Base-by-base conservation (phyloP, 2,329 filamentous ascomycete species). In the Ascochyta clinopodiicola region DNA sequence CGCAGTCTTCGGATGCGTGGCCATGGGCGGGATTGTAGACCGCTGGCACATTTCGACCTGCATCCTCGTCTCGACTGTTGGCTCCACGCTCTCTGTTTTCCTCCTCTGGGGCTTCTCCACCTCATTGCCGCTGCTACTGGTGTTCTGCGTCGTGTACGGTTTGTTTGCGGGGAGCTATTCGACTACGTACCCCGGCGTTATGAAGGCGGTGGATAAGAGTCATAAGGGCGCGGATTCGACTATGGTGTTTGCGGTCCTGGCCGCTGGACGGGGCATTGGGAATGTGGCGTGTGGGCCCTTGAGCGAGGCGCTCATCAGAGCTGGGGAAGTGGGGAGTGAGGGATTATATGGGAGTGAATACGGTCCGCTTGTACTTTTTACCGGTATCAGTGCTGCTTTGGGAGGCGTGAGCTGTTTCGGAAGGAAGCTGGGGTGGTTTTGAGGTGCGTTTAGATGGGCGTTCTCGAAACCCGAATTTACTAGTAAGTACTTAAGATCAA, bases 261-360 rank as follows among this genome's bases (percentile, higher is more conserved):
- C 74, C 2, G 76, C 77, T 4, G 81, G 81, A 0, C 74, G 80
- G 15, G 82, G 82, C 0, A 76, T 84, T 44, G 82, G 82, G 1
- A 80, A 79, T 64, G 75, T 84, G 4, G 74, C 78, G 0, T 77
- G 74, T 50, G 82, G 82, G 1, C 82, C 82, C 0, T 57, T 84
- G 38, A 83, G 80, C 51, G 81, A 82, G 57, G 73, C 67, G 13
- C 56, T 81, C 47, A 55, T 80, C 13, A 58, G 61, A 21, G 61
- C 53, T 0, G 64, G 66, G 1, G 51, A 51, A 6, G 24, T 63
- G 10, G 62, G 59, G 9, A 36, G 34, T 2, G 38, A 29, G 10
- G 69, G 71, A 15, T 68, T 72, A 6, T 81, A 79, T 66, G 78
- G 74, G 0, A 76, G 64, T n/a, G 71, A 68, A 19, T 81, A 77